Evolutionary conservation across 495 filamentous ascomycete species (phyloP).

Genomic region (Hyaloscypha finlandica): DNA sequence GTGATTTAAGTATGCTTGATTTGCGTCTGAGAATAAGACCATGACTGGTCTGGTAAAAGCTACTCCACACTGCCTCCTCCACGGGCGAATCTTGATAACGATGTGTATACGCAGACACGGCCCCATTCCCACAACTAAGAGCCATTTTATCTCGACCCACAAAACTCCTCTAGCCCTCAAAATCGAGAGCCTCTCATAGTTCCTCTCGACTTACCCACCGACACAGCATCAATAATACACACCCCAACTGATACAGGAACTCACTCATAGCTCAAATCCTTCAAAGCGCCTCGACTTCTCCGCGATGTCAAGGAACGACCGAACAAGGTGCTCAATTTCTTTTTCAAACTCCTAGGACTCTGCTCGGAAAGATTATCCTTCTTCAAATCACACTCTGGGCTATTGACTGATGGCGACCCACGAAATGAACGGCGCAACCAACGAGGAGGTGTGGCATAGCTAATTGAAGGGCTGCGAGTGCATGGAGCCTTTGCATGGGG

Average conservation of each 20-base stretch:
- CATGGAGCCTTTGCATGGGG: no score
- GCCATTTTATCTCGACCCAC: neutral
- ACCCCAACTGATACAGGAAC: neutral
- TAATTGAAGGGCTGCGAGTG: neutral
- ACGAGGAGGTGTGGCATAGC: neutral
- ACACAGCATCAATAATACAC: neutral
- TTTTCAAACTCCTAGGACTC: conserved; percentile 11
- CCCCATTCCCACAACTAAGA: neutral
- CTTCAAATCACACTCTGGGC: neutral
- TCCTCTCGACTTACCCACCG: neutral
- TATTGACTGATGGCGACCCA: neutral
- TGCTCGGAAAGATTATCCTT: neutral
- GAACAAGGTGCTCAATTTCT: conserved; percentile 21
- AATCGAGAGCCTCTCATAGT: neutral
- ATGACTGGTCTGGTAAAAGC: neutral
- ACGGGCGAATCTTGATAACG: neutral
- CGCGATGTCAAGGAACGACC: conserved; percentile 7
- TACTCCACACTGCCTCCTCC: neutral
- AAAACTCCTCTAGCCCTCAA: neutral
- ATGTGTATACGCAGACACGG: neutral
- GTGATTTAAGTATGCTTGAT: neutral
- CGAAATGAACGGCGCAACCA: neutral
- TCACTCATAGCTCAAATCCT: neutral
- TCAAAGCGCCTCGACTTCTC: conserved; percentile 1
- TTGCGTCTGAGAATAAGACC: neutral